Evolutionary conservation across 805 yeast species (phyloP).

Genomic region (Lipomyces oligophaga): DNA sequence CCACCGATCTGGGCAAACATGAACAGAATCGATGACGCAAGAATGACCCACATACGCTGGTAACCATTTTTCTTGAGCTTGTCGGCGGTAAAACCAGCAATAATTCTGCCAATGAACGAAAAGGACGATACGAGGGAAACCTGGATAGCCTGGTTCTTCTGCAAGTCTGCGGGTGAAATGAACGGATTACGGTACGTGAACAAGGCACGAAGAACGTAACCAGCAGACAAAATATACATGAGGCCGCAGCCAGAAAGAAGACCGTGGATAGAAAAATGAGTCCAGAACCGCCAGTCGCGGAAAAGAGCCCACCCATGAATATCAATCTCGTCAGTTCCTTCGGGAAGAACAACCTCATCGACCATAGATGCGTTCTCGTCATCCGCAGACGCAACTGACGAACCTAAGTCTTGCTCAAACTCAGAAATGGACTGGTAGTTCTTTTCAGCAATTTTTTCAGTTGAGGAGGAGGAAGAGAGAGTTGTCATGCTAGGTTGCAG

Average conservation of each 20-base stretch:
- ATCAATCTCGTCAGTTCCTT: constrained; percentile 18
- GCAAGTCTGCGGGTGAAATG: constrained; percentile 39
- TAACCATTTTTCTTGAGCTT: constrained; percentile 46
- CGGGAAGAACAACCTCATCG: constrained; percentile 14
- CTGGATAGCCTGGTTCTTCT: constrained; percentile 61
- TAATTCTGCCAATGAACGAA: constrained; percentile 62
- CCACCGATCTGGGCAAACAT: constrained; percentile 52
- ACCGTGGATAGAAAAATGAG: constrained; percentile 50
- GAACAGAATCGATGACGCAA: constrained; percentile 50
- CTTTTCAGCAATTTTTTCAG: constrained; percentile 6
- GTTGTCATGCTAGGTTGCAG: constrained; percentile 10
- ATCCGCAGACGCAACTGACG: constrained; percentile 1
- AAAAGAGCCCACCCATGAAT: constrained; percentile 27
- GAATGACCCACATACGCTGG: constrained; percentile 53
- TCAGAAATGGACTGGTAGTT: constrained; percentile 22
- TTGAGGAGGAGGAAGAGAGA: constrained; percentile 3
- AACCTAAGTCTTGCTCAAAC: constrained; percentile 10
- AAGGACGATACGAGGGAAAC: constrained; percentile 67
- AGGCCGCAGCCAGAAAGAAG: constrained; percentile 65
- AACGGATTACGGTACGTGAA: constrained; percentile 28
- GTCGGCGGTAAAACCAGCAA: constrained; percentile 64
- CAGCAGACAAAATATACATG: constrained; percentile 70
- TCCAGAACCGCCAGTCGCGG: constrained; percentile 45
- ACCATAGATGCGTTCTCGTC: constrained; percentile 15
- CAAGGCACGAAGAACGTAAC: constrained; percentile 60